A percentile compares a stretch with the other conserved stretches of the same genome.
Evolutionary conservation across 164 flowering plant genomes (phyloP).

Genomic region (Vitis labrusca): DNA sequence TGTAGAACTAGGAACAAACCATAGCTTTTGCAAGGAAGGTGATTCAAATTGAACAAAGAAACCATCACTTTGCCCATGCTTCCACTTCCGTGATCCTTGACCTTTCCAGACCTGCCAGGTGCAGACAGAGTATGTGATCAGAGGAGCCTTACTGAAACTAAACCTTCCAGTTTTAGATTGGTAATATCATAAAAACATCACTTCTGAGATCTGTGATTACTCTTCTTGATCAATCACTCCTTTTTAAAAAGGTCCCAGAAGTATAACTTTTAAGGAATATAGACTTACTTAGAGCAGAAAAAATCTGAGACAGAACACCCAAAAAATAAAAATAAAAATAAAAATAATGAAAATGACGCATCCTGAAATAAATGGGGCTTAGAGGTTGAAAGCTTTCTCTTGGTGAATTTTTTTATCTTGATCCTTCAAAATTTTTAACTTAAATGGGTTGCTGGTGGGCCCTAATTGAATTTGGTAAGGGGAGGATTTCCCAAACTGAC

Average conservation of each 20-base stretch:
- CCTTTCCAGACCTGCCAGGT: slow-evolving; percentile 99
- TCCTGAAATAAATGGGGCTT: too few relatives aligned
- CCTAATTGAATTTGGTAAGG: too few relatives aligned
- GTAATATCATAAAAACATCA: neutral
- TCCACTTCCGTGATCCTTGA: slow-evolving; percentile 96
- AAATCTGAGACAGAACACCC: neutral
- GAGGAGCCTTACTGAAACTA: neutral
- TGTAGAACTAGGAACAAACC: slow-evolving; percentile 82
- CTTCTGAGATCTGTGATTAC: too few relatives aligned
- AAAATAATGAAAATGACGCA: too few relatives aligned
- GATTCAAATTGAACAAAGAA: slow-evolving; percentile 91
- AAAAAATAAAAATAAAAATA: neutral
- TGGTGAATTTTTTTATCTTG: too few relatives aligned
- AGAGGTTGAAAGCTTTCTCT: too few relatives aligned
- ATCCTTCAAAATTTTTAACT: too few relatives aligned
- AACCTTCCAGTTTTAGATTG: neutral
- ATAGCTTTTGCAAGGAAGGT: slow-evolving; percentile 62
- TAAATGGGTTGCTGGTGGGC: too few relatives aligned
- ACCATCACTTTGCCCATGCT: slow-evolving; percentile 84
- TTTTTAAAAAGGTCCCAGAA: too few relatives aligned
- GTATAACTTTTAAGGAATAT: too few relatives aligned
- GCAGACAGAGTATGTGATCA: slow-evolving; percentile 8
- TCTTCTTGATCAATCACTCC: too few relatives aligned
- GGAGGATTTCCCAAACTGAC: too few relatives aligned
- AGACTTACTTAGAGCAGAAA: neutral